These are phyloP conservation scores for Rhizopus microsporus DNA, from an alignment of 371 early-diverging fungal species.

Conservation along the genomic window DNA sequence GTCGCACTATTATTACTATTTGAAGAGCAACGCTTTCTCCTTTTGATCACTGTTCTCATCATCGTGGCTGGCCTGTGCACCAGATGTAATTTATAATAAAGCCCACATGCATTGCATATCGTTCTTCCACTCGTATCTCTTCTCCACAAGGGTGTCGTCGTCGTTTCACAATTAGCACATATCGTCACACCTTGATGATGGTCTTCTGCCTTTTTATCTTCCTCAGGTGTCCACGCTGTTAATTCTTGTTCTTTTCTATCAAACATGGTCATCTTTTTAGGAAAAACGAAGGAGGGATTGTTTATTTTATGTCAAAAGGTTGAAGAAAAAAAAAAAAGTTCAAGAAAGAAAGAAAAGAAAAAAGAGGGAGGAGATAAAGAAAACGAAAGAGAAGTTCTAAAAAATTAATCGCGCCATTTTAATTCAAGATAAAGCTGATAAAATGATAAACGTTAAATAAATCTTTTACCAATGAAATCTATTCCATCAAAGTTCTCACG, in stretches of 20 bases:
- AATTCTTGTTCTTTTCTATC: constrained; percentile 7
- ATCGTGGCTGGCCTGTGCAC: constrained; percentile 59
- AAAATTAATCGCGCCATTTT: constrained; percentile 9
- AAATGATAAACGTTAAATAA: constrained; percentile 6
- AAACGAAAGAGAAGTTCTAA: neutral
- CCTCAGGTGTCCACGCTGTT: constrained; percentile 7
- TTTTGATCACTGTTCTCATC: constrained; percentile 59
- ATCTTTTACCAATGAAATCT: constrained; percentile 7
- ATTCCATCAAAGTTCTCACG: constrained; percentile 2
- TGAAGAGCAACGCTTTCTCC: constrained; percentile 43
- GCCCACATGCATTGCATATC: constrained; percentile 83
- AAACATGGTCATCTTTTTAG: constrained; percentile 1
- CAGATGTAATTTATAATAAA: constrained; percentile 76
- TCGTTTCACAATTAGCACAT: constrained; percentile 80
- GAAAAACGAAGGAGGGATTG: neutral
- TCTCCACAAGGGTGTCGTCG: constrained; percentile 83
- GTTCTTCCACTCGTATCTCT: constrained; percentile 65
- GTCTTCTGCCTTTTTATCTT: constrained; percentile 19
- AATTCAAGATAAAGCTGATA: constrained; percentile 8
- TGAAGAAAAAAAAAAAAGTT: neutral
- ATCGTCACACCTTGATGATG: constrained; percentile 11
- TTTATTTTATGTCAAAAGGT: neutral
- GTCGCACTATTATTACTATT: constrained; percentile 1
- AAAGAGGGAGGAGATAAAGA: neutral
- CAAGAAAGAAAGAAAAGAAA: neutral